Percentiles rank a stretch among this genome's conserved stretches.
phyloP scores from a whole-genome alignment of 73 alveolate species.

The Blepharisma japonicum region DNA sequence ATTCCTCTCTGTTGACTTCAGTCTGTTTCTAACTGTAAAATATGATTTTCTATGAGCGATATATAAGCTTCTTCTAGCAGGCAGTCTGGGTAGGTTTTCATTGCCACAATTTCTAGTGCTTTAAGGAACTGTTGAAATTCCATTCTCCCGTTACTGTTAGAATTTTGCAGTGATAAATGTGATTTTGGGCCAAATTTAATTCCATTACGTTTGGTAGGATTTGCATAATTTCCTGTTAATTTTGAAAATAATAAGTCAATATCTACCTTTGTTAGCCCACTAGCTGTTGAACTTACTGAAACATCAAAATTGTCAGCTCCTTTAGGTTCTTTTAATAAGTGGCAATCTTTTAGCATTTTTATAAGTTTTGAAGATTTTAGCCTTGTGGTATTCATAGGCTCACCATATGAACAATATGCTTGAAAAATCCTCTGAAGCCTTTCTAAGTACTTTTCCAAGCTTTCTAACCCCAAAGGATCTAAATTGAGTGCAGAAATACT shows the following conservation, averaged over 20 bases:
- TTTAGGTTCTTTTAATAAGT: conserved; percentile 25
- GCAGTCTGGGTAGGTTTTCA: conserved; percentile 37
- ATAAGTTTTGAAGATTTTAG: conserved; percentile 57
- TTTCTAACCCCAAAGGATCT: neutral
- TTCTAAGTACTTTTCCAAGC: conserved; percentile 31
- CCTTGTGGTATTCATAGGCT: conserved; percentile 57
- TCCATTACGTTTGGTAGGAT: neutral
- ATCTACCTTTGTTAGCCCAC: conserved; percentile 41
- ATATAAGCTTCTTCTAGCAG: conserved; percentile 15
- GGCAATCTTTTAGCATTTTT: conserved; percentile 58
- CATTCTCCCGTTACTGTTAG: conserved; percentile 45
- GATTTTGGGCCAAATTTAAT: conserved; percentile 6
- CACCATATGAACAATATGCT: conserved; percentile 66
- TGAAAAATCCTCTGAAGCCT: conserved; percentile 47
- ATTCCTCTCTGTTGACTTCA: neutral
- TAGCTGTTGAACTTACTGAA: conserved; percentile 8
- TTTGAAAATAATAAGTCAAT: conserved; percentile 62
- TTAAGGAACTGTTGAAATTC: conserved; percentile 51
- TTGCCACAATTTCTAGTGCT: conserved; percentile 43
- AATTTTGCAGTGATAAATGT: neutral
- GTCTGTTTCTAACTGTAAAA: conserved; percentile 33
- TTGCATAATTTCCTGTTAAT: conserved; percentile 28
- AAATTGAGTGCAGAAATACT: neutral
- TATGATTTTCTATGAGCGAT: conserved; percentile 32
- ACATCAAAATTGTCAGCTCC: neutral